Conservation (phyloP, 495 filamentous ascomycete genomes). For the Aspergillus heteromorphus region DNA sequence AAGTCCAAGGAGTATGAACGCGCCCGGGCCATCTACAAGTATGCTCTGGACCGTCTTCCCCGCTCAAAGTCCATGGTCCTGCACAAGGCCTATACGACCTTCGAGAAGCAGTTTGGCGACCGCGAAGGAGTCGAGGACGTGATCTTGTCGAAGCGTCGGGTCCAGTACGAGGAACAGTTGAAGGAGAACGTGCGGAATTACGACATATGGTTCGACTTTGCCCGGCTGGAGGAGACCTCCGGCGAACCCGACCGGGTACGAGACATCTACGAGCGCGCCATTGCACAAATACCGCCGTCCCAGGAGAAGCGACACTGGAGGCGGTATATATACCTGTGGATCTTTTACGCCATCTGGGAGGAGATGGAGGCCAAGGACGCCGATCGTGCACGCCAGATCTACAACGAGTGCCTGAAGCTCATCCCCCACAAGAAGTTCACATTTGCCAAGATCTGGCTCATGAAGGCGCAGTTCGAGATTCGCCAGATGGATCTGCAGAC, state of each 20-base stretch:
- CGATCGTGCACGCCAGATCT: slow-evolving; percentile 81
- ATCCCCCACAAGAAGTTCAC: slow-evolving; percentile 97
- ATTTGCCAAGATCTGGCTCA: slow-evolving; percentile 92
- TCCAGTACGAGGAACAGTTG: slow-evolving; percentile 91
- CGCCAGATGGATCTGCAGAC: slow-evolving; percentile 73
- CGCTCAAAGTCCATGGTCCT: slow-evolving; percentile 78
- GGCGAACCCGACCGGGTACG: slow-evolving; percentile 77
- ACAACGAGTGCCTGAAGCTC: slow-evolving; percentile 77
- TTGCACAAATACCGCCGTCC: slow-evolving; percentile 91
- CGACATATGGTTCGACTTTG: slow-evolving; percentile 95
- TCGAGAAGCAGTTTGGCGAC: slow-evolving; percentile 97
- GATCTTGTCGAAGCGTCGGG: slow-evolving; percentile 83
- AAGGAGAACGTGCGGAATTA: slow-evolving; percentile 93
- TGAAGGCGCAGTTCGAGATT: slow-evolving; percentile 90
- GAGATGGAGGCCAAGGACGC: slow-evolving; percentile 78
- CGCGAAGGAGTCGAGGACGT: slow-evolving; percentile 92
- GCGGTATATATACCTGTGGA: slow-evolving; percentile 94
- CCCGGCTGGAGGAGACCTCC: slow-evolving; percentile 77
- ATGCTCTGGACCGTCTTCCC: slow-evolving; percentile 85
- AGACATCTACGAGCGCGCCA: slow-evolving; percentile 92
- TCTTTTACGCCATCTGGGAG: slow-evolving; percentile 95
- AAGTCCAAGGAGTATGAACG: slow-evolving; percentile 94
- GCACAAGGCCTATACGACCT: slow-evolving; percentile 91
- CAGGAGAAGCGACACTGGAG: slow-evolving; percentile 98
- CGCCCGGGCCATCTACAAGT: slow-evolving; percentile 94